phyloP scores from a whole-genome alignment of 2,329 filamentous ascomycete species.

The Scorias spongiosa region DNA sequence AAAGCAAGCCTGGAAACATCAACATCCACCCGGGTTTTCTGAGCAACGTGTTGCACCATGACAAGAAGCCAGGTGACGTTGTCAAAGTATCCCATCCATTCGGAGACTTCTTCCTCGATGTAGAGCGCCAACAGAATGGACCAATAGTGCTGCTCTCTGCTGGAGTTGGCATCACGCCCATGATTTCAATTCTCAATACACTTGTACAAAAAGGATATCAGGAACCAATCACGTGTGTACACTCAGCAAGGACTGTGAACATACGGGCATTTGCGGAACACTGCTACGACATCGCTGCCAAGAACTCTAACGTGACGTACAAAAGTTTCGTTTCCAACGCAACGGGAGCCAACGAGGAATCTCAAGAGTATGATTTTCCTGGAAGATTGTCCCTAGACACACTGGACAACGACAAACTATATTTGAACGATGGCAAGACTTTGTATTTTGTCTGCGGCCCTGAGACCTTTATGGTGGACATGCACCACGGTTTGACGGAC shows the following conservation, averaged over 20 bases:
- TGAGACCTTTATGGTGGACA: constrained; percentile 50
- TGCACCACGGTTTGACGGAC: constrained; percentile 36
- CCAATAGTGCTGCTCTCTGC: constrained; percentile 53
- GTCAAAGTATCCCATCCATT: constrained; percentile 51
- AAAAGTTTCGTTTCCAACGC: constrained; percentile 42
- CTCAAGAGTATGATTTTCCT: constrained; percentile 43
- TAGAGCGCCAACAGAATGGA: constrained; percentile 25
- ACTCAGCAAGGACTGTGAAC: constrained; percentile 38
- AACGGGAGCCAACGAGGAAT: constrained; percentile 30
- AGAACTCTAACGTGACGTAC: constrained; percentile 33
- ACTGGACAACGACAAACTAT: constrained; percentile 41
- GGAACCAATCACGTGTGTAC: constrained; percentile 46
- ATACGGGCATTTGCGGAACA: constrained; percentile 41
- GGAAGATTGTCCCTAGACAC: constrained; percentile 45
- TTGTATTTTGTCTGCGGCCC: constrained; percentile 63
- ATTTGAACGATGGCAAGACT: constrained; percentile 36
- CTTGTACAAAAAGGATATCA: constrained; percentile 22
- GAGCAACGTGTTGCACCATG: constrained; percentile 53
- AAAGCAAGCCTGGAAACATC: constrained; percentile 29
- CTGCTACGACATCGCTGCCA: constrained; percentile 28
- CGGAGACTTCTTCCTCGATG: constrained; percentile 43
- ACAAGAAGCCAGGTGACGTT: constrained; percentile 44
- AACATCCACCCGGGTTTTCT: constrained; percentile 46
- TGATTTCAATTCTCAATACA: constrained; percentile 50
- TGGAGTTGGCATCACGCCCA: constrained; percentile 53